Base-by-base conservation (phyloP, 1,284 basidiomycete species). In the Prillingera fragicola region DNA sequence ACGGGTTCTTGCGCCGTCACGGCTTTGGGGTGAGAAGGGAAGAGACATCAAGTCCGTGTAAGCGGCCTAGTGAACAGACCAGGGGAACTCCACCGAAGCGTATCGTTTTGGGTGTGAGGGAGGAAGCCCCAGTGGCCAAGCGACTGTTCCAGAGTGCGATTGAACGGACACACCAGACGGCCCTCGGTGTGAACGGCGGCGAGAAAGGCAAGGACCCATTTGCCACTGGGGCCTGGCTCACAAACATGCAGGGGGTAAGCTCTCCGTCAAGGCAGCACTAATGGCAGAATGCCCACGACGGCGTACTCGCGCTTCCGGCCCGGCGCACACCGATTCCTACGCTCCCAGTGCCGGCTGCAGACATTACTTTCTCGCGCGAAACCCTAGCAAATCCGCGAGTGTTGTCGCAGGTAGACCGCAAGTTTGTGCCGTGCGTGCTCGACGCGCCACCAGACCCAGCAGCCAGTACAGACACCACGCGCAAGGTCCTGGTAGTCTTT, bases 391-490 rank as follows among this genome's bases (percentile, higher is more conserved):
- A 64, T 17, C 81, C 83, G 27, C 64, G 61, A 31, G 75, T 89
- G 33, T 76, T 96, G 33, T 79, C 77, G 31, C 92, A 97, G 63
- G 80, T 95, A 14, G 92, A 96, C 66, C 71, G 74, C 48, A 96
- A 96, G 70, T 96, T 90, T 65, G 79, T 95, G 51, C 82, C 83
- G 18, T 89, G 87, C 67, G 60, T 82, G 19, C 36, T 70, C 7
- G 42, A 39, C 12, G 32, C 19, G 59, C 79, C 45, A 48, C 38
- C 37, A 19, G 25, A 31, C 4, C 14, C 21, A 29, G n/a, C 23
- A 23, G 8, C 22, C 23, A 21, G n/a, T 13, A 12, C 8, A 13
- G 14, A 13, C 13, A 23, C 18, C 23, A 19, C 33, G 1, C 13
- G 14, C n/a, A 32, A 4, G 26, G 34, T 32, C 1, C 54, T 96